Evolutionary conservation across 2,329 filamentous ascomycete genomes (phyloP).

Genomic region (Fusarium paranaense): DNA sequence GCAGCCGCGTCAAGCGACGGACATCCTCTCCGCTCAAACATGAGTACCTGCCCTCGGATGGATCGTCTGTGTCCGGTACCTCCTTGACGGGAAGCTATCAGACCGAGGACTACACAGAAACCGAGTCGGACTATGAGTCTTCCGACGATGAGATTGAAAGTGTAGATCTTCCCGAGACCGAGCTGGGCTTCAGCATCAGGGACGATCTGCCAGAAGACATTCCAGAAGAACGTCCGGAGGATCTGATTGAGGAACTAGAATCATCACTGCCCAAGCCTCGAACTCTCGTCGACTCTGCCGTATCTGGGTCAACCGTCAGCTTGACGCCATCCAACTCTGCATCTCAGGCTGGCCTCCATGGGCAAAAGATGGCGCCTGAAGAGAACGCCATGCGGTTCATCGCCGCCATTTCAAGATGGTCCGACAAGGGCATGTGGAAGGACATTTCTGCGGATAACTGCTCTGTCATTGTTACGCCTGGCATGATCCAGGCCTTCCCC

Average conservation of each 20-base stretch:
- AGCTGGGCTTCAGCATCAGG: constrained; percentile 68
- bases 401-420: constrained; percentile 72
- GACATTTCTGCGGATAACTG: constrained; percentile 65
- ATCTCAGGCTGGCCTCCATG: constrained; percentile 75
- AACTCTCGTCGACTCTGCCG: constrained; percentile 52
- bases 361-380: constrained; percentile 53
- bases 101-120: constrained; percentile 56
- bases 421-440: constrained; percentile 71
- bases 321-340: constrained; percentile 84
- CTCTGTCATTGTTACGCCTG: constrained; percentile 67
- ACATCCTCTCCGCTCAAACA: constrained; percentile 96
- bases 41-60: constrained; percentile 89
- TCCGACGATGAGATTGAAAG: constrained; percentile 70
- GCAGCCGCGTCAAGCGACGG: constrained; percentile 70
- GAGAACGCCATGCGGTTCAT: constrained; percentile 61
- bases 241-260: constrained; percentile 14
- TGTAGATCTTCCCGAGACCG: constrained; percentile 69
- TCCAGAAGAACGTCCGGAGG: constrained; percentile 44
- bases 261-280: constrained; percentile 33
- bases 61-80: constrained; percentile 69
- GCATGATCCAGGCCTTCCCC: constrained; percentile 68
- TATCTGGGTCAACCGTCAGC: constrained; percentile 67
- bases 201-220: constrained; percentile 50
- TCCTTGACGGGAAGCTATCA: constrained; percentile 67
- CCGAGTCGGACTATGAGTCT: constrained; percentile 61